These are phyloP conservation scores for Zoysia pacifica DNA, from an alignment of 176 grass and related monocot genomes.

Conservation along the genomic window DNA sequence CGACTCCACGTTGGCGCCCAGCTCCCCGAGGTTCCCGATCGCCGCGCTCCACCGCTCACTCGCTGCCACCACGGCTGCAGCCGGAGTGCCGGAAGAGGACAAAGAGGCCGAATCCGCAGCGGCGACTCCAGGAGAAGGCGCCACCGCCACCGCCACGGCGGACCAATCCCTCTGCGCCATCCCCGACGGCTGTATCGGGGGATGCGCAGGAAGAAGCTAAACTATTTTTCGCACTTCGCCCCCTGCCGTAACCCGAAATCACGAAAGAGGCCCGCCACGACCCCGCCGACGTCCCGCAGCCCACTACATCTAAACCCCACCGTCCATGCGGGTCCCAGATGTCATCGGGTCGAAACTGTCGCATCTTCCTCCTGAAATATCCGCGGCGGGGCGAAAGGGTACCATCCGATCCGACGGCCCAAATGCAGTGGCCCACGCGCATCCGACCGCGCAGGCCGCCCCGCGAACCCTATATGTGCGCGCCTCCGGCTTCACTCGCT, in stretches of 20 bases:
- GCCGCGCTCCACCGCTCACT: slow-evolving; percentile 73
- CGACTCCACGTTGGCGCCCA: slow-evolving; percentile 65
- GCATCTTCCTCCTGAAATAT: neutral
- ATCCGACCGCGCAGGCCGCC: neutral
- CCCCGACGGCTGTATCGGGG: slow-evolving; percentile 13
- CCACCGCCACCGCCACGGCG: neutral
- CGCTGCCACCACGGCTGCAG: neutral
- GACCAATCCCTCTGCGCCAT: slow-evolving; percentile 46
- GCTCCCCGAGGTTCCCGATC: slow-evolving; percentile 78
- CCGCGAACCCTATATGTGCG: slow-evolving; percentile 2
- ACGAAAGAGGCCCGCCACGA: neutral
- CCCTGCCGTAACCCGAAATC: neutral
- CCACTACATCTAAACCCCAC: neutral
- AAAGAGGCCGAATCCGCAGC: neutral
- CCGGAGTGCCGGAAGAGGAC: neutral
- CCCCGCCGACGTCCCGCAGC: fast-evolving
- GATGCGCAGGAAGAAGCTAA: neutral
- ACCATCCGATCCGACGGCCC: neutral
- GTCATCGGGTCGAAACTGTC: fast-evolving
- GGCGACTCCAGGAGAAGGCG: neutral
- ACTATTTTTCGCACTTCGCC: neutral
- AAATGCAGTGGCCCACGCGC: fast-evolving
- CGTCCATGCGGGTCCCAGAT: neutral
- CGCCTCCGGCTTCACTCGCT: neutral
- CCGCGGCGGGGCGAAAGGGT: neutral